These are phyloP conservation scores for Vitis rupestris DNA, from an alignment of 164 flowering plant genomes.

Conservation along the genomic window DNA sequence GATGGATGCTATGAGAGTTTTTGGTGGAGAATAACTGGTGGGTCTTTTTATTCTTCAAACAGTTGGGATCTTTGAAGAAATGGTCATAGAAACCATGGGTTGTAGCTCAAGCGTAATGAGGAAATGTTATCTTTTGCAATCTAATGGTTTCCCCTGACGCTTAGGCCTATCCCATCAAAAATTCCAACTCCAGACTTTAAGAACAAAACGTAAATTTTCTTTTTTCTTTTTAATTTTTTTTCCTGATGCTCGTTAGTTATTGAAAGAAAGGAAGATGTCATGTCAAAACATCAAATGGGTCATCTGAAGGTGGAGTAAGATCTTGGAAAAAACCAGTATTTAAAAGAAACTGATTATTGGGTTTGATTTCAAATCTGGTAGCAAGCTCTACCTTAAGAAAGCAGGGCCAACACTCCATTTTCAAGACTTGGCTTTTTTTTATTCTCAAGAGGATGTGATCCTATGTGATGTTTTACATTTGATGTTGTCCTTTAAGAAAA, in stretches of 20 bases:
- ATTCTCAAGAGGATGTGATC: constrained; percentile 3
- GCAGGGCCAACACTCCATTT: background rate
- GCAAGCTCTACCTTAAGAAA: background rate
- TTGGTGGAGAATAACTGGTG: constrained; percentile 19
- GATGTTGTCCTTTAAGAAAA: background rate
- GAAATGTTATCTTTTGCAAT: background rate
- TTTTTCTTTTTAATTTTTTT: background rate
- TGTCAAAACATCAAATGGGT: constrained; percentile 11
- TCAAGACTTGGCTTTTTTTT: constrained; percentile 2
- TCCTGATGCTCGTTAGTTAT: background rate
- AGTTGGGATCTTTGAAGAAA: constrained; percentile 1
- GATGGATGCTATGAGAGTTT: constrained; percentile 10
- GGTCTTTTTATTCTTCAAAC: constrained; percentile 13
- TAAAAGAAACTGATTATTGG: background rate
- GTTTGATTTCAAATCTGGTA: too few relatives aligned
- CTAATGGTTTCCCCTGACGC: constrained; percentile 3
- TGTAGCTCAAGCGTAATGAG: background rate
- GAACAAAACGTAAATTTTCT: background rate
- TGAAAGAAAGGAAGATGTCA: constrained; percentile 2
- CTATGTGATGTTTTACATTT: constrained; percentile 11
- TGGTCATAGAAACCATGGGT: constrained; percentile 4
- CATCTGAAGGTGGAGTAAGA: background rate
- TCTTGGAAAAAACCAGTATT: constrained; percentile 1
- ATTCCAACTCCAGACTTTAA: background rate
- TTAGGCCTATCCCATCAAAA: background rate